These are phyloP conservation scores for Scleroderma citrinum DNA, from an alignment of 768 basidiomycete genomes.

Conservation along the genomic window DNA sequence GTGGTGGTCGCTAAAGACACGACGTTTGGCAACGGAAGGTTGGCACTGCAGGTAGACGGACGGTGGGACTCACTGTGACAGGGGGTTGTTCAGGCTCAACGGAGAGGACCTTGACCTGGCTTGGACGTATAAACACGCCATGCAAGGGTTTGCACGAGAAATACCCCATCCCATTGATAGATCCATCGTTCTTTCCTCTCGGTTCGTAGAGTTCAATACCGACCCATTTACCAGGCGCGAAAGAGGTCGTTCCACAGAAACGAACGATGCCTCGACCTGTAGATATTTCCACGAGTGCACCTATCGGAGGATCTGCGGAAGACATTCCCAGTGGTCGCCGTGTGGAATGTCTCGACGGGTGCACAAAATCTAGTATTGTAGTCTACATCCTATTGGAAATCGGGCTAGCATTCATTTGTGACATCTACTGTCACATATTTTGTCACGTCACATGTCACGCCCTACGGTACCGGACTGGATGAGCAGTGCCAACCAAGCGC, in stretches of 20 bases:
- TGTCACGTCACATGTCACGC: no score
- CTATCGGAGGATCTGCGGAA: conserved; percentile 43
- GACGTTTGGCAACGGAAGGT: neutral
- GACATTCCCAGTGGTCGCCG: conserved; percentile 25
- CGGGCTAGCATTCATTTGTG: no score
- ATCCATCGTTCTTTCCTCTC: conserved; percentile 95
- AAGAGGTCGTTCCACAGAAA: conserved; percentile 78
- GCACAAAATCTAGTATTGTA: no score
- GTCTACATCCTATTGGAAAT: no score
- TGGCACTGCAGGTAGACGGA: neutral
- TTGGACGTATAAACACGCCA: conserved; percentile 87
- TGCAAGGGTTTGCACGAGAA: conserved; percentile 71
- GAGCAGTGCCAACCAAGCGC: no score
- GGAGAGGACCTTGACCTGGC: conserved; percentile 69
- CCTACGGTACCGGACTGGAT: no score
- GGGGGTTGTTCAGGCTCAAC: conserved; percentile 20
- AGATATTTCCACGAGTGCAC: conserved; percentile 73
- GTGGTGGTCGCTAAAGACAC: conserved; percentile 22
- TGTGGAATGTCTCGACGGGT: neutral
- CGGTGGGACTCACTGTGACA: conserved; percentile 18
- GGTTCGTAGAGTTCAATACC: conserved; percentile 82
- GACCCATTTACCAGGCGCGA: conserved; percentile 89
- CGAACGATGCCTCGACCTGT: conserved; percentile 82
- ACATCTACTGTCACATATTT: no score
- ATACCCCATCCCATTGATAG: conserved; percentile 71